Evolutionary conservation across 108 stramenopile species (phyloP).

Genomic region (Pseudonitzschia multiseries): DNA sequence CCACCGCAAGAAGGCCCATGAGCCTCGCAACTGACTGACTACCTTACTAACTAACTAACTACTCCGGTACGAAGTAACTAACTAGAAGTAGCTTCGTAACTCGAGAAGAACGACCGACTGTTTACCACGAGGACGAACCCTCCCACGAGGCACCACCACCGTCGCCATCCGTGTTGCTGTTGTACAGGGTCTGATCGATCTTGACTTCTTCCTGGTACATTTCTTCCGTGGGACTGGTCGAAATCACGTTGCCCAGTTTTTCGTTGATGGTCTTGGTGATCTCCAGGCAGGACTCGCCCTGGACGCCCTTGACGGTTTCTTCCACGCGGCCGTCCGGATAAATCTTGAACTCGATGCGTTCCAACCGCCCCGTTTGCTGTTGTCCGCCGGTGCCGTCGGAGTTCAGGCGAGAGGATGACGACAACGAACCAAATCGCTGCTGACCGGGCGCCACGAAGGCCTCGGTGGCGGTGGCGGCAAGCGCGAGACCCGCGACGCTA

Average conservation of each 20-base stretch:
- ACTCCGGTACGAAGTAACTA: no score
- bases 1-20: no score
- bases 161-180: conserved; percentile 33
- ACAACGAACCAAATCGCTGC: not conserved
- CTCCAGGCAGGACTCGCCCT: conserved; percentile 70
- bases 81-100: no score
- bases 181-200: conserved; percentile 52
- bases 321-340: conserved; percentile 85
- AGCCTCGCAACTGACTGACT: no score
- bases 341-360: conserved; percentile 81
- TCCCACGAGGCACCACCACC: conserved; percentile 39
- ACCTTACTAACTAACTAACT: no score
- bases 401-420: not conserved
- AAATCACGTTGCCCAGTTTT: conserved; percentile 65
- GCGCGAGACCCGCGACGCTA: not conserved
- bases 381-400: not conserved
- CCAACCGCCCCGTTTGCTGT: conserved; percentile 38
- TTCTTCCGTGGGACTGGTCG: conserved; percentile 76
- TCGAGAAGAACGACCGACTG: no score
- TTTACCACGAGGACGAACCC: conserved; percentile 51
- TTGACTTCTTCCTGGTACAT: conserved; percentile 72
- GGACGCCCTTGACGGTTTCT: conserved; percentile 80
- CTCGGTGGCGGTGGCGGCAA: not conserved
- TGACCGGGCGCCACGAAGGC: not conserved
- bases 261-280: conserved; percentile 76